Evolutionary conservation across 352 stramenopile species (phyloP).

Genomic region (Labyrinthula sp.): DNA sequence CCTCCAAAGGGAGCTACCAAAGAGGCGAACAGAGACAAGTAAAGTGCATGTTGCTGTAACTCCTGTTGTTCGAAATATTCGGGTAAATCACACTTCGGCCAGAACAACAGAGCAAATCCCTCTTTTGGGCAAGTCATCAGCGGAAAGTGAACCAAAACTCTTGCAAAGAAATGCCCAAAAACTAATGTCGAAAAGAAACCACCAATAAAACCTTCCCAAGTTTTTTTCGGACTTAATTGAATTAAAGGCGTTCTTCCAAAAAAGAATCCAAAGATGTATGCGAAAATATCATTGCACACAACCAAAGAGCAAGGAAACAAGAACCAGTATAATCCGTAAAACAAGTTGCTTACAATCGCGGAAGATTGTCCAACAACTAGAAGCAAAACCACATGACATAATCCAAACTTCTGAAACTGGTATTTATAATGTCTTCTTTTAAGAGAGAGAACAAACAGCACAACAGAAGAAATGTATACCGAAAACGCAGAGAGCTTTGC

Average conservation of each 20-base stretch:
- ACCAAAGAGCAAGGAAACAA: conserved; percentile 43
- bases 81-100: background rate
- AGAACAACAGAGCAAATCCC: conserved; percentile 23
- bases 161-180: conserved; percentile 67
- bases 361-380: conserved; percentile 33
- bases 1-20: conserved; percentile 95
- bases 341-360: conserved; percentile 32
- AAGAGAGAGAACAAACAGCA: conserved; percentile 35
- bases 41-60: conserved; percentile 76
- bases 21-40: conserved; percentile 83
- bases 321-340: conserved; percentile 48
- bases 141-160: conserved; percentile 45
- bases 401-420: conserved; percentile 38
- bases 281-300: conserved; percentile 49
- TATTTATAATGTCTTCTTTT: conserved; percentile 35
- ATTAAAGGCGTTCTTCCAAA: conserved; percentile 53
- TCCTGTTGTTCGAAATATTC: conserved; percentile 36
- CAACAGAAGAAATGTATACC: conserved; percentile 33
- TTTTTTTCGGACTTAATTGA: conserved; percentile 94
- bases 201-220: conserved; percentile 94
- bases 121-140: conserved; percentile 30
- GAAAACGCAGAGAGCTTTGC: conserved; percentile 29
- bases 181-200: conserved; percentile 81
- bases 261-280: conserved; percentile 45
- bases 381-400: conserved; percentile 35